These are phyloP conservation scores for Nakataea oryzae DNA, from an alignment of 2,329 filamentous ascomycete genomes.

Conservation along the genomic window DNA sequence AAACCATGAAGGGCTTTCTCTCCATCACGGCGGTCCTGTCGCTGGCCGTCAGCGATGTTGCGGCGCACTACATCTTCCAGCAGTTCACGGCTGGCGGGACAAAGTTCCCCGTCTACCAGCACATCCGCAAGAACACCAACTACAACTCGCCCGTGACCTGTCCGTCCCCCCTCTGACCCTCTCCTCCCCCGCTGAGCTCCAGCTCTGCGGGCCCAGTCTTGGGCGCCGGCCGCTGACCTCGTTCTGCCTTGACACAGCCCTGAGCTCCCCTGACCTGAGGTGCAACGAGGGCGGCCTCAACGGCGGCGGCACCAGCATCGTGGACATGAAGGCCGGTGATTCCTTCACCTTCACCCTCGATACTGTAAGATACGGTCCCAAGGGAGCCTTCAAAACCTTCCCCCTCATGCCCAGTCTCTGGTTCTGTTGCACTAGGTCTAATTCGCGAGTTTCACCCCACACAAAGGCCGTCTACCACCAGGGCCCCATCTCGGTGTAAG, in stretches of 20 bases:
- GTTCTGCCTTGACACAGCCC: constrained; percentile 11
- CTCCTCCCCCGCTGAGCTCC: background rate
- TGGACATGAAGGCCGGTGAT: constrained; percentile 24
- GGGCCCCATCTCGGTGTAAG: constrained; percentile 26
- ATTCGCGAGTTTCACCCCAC: background rate
- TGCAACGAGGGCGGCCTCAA: constrained; percentile 27
- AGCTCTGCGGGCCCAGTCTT: too few species aligned
- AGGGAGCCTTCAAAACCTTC: too few species aligned
- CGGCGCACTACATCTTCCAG: constrained; percentile 31
- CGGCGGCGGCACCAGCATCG: constrained; percentile 21
- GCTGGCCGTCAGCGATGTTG: constrained; percentile 20
- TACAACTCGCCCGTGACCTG: constrained; percentile 35
- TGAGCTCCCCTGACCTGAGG: constrained; percentile 27
- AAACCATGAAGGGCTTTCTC: constrained; percentile 21
- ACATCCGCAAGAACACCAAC: constrained; percentile 36
- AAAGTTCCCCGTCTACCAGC: constrained; percentile 22
- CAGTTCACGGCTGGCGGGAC: constrained; percentile 20
- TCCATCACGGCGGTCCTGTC: constrained; percentile 18
- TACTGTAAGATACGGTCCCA: constrained; percentile 4
- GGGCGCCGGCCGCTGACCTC: too few species aligned
- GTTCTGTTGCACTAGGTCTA: background rate
- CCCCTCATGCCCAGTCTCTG: too few species aligned
- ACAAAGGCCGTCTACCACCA: constrained; percentile 29
- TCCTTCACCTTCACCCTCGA: constrained; percentile 27
- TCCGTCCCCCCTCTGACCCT: too few species aligned